These are phyloP conservation scores for Williopsis jadinii DNA, from an alignment of 1,139 yeast species.

Conservation along the genomic window DNA sequence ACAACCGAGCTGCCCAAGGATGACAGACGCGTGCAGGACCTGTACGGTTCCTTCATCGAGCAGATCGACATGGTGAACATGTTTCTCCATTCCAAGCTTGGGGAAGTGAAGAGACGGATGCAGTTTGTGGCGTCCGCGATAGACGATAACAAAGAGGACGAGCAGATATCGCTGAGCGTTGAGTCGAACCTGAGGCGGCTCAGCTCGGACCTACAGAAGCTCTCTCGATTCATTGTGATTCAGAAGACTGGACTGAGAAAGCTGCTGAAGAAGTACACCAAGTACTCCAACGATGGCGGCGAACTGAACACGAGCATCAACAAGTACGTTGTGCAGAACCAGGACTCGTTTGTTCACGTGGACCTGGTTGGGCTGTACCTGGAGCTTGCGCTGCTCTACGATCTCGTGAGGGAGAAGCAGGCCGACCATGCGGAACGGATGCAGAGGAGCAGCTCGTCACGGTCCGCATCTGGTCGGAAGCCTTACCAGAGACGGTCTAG, in stretches of 20 bases:
- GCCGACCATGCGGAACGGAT: neutral
- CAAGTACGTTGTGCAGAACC: conserved; percentile 31
- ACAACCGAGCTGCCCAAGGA: conserved; percentile 28
- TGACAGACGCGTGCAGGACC: conserved; percentile 17
- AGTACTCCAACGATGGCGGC: conserved; percentile 43
- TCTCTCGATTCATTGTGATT: conserved; percentile 67
- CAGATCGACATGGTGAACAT: conserved; percentile 49
- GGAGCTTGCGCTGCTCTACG: conserved; percentile 54
- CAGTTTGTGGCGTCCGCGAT: conserved; percentile 32
- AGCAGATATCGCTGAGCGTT: conserved; percentile 12
- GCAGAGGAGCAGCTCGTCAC: neutral
- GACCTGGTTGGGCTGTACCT: conserved; percentile 60
- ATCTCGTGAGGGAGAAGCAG: conserved; percentile 27
- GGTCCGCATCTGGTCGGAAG: neutral
- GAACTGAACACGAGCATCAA: conserved; percentile 32
- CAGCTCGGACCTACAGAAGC: conserved; percentile 56
- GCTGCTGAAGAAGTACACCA: conserved; percentile 70
- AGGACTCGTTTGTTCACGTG: conserved; percentile 53
- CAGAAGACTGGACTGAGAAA: conserved; percentile 81
- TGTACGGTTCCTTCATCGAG: conserved; percentile 32
- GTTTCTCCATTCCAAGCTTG: conserved; percentile 60
- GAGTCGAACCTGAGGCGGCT: conserved; percentile 34
- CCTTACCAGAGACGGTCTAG: conserved; percentile 10
- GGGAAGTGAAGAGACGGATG: conserved; percentile 45
- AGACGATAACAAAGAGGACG: conserved; percentile 13